Conservation (phyloP, 352 stramenopile species). For the Aphanomyces invadans region DNA sequence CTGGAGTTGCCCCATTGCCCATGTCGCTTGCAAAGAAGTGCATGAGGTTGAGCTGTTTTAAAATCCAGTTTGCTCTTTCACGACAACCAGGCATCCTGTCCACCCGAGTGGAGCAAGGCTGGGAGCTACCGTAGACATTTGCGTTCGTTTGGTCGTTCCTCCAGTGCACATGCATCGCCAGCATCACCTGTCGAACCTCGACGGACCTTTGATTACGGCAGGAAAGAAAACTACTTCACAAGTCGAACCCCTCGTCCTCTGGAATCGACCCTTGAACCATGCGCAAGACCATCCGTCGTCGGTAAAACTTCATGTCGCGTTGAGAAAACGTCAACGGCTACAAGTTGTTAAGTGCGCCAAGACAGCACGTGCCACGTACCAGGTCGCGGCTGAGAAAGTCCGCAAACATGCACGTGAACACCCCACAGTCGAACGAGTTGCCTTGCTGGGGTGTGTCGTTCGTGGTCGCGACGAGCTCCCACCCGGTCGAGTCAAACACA, state of each 20-base stretch:
- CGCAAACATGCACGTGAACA: slow-evolving; percentile 83
- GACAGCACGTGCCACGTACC: slow-evolving; percentile 34
- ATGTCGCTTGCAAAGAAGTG: too few species aligned
- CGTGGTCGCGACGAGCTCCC: slow-evolving; percentile 52
- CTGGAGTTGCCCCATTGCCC: not conserved
- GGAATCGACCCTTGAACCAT: slow-evolving; percentile 55
- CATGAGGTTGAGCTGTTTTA: too few species aligned
- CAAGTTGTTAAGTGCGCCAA: too few species aligned
- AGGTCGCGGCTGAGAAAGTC: slow-evolving; percentile 63
- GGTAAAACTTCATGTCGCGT: slow-evolving; percentile 78
- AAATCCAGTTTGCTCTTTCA: too few species aligned
- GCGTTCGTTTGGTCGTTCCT: too few species aligned
- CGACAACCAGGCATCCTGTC: too few species aligned
- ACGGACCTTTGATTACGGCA: too few species aligned
- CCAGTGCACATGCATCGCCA: too few species aligned
- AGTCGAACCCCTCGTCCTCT: slow-evolving; percentile 48
- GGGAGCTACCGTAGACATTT: too few species aligned
- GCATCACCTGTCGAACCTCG: too few species aligned
- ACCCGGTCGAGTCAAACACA: slow-evolving; percentile 48
- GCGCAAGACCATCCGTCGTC: slow-evolving; percentile 73
- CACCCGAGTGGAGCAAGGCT: too few species aligned
- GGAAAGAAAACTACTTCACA: not conserved
- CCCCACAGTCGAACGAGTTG: slow-evolving; percentile 79
- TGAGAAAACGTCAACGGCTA: slow-evolving; percentile 63
- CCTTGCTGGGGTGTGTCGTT: slow-evolving; percentile 62